Base-by-base conservation (phyloP, 116 monocot species). In the Zostera marina region DNA sequence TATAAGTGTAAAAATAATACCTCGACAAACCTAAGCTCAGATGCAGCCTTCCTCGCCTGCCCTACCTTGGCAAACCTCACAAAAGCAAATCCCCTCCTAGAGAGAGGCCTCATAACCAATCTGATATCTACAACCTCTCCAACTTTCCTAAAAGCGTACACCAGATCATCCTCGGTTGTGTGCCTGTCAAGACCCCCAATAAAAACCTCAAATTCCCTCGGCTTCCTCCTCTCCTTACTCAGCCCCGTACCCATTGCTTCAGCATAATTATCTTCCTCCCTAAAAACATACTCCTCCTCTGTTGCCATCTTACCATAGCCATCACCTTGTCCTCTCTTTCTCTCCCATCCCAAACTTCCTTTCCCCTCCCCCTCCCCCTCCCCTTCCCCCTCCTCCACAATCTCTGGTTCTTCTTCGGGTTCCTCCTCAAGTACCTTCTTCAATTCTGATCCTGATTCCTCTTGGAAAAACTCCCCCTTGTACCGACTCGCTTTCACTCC, bases 121-220 rank as follows among this genome's bases (percentile, higher is more conserved):
- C 73, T 62, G 20, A 73, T 63, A 62, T 73, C 73, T 38, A 52
- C 58, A 8, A 73, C 63, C 12, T 63, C 63, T 2, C 73, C 73
- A 5, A 63, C 68, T 5, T 38, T 20, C 52, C 20, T 20, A 16
- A 73, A 54, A 51, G 41, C 73, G 38, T 40, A 15, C 39, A 43
- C 52, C 25, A 73, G 19, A 25, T 73, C 73, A 11, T 47, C 57
- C 68, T 68, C 68, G 14, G 68, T 58, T 12, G 73, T 56, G 2
- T 68, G 63, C 44, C 49, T 48, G 3, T 48, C 51, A 5, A 73
- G 45, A 13, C 73, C 73, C 15, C 68, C 68, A 16, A 68, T 58
- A 5, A 73, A 73, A 0, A 73, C 73, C 63, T 73, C 73, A 32
- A 32, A 71, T 4, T 71, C 71, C 58, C 59, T 58, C 52, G 25